These are phyloP conservation scores for Alternaria sp. DNA, from an alignment of 2,329 filamentous ascomycete species.

Conservation along the genomic window DNA sequence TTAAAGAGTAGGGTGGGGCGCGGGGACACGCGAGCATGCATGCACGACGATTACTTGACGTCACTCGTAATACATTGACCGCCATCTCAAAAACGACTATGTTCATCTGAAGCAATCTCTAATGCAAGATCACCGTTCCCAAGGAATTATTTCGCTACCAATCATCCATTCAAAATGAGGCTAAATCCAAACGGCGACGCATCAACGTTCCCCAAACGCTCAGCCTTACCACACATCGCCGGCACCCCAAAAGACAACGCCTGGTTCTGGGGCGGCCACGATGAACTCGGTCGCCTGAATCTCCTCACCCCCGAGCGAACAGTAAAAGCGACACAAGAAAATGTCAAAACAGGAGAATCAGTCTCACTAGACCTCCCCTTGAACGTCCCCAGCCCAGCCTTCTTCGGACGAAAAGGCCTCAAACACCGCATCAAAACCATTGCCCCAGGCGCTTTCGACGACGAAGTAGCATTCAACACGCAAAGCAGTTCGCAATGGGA, in stretches of 20 bases:
- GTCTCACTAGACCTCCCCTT: constrained; percentile 67
- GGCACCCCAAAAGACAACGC: constrained; percentile 29
- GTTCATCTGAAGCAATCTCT: background rate
- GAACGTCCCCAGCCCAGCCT: constrained; percentile 59
- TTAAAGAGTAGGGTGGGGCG: constrained; percentile 4
- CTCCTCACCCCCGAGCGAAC: constrained; percentile 63
- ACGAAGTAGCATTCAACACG: constrained; percentile 41
- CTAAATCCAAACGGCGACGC: constrained; percentile 25
- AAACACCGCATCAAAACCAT: constrained; percentile 40
- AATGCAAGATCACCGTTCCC: background rate
- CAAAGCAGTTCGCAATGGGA: constrained; percentile 46
- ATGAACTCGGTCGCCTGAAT: constrained; percentile 64
- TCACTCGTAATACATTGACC: background rate
- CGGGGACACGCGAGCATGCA: background rate
- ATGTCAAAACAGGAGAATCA: constrained; percentile 59
- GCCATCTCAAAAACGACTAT: background rate
- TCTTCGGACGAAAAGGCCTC: constrained; percentile 64
- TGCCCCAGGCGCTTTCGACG: constrained; percentile 31
- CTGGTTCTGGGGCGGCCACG: constrained; percentile 34
- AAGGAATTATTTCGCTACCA: background rate
- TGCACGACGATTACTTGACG: background rate
- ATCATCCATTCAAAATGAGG: constrained; percentile 16
- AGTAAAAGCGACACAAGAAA: constrained; percentile 55
- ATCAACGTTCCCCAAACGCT: constrained; percentile 27
- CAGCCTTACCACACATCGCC: constrained; percentile 25